Evolutionary conservation across 1,284 basidiomycete species (phyloP), one percentile per base, ranked within the genome.

Genomic region (Apiotrichum gracile): DNA sequence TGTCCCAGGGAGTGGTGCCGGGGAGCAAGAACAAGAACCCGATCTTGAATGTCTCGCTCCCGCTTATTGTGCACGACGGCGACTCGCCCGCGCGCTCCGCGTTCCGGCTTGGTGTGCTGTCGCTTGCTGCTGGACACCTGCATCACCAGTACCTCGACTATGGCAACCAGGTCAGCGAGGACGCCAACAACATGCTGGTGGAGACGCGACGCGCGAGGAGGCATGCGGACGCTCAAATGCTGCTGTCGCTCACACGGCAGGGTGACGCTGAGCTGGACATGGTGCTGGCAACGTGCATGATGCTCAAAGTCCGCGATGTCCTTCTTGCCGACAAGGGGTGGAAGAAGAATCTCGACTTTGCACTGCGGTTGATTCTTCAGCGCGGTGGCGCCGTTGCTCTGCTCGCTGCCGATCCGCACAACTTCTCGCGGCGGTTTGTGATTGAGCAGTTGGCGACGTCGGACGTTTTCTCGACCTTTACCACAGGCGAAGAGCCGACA

Each of bases 381-480:
- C 29, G 53, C 22, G 59, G 59, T n/a, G 56, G 59, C 12, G 56
- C 59, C 5, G 45, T 35, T 6, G 47, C 56, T 0, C 24, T 61
- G 21, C 47, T 58, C 14, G 37, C 38, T 17, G 44, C 38, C 19
- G 47, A 49, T 39, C 34, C 46, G 2, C 21, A 22, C 19, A 58
- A 51, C 37, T 58, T 58, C 31, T 49, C 52, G 19, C 46, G 61
- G 17, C 52, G 59, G n/a, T 62, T 58, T 31, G 31, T 58, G 12
- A 29, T 62, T 16, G 61, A 62, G 46, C 51, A 62, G 27, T 25
- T 62, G 17, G 48, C 58, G 5, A 49, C 56, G 5, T 42, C 55
- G 34, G 58, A 62, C 35, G 46, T 60, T 1, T 61, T 62, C 33
- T 55, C 58, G 24, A 58, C 55, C 13, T 61, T 61, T 27, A 51